Evolutionary conservation across 306 rosid genomes (phyloP).

Genomic region (Quercus alba): DNA sequence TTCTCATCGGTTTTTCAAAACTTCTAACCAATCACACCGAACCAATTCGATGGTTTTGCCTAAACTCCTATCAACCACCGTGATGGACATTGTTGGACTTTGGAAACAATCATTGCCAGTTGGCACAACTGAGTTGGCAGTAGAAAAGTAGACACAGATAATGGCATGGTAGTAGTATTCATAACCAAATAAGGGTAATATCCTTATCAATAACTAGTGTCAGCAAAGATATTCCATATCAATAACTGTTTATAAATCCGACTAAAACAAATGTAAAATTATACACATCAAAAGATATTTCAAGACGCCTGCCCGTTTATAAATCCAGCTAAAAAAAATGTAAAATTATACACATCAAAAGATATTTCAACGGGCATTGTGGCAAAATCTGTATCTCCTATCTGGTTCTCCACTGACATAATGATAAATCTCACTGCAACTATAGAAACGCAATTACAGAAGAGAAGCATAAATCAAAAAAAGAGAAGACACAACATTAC

Average conservation of each 20-base stretch:
- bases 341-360: not conserved
- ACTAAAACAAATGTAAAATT: not conserved
- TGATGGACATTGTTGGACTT: too few relatives aligned
- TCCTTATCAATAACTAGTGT: not conserved
- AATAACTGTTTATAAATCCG: not conserved
- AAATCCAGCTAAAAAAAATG: not conserved
- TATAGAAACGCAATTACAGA: slow-evolving; percentile 26
- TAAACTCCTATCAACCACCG: too few relatives aligned
- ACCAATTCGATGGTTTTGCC: too few relatives aligned
- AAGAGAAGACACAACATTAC: slow-evolving; percentile 76
- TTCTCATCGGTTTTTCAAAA: too few relatives aligned
- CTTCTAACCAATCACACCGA: too few relatives aligned
- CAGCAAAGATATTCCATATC: not conserved
- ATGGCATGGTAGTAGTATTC: not conserved
- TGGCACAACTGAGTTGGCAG: not conserved
- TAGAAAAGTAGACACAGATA: not conserved
- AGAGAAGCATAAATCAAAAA: slow-evolving; percentile 48
- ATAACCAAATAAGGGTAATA: not conserved
- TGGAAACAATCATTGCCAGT: too few relatives aligned
- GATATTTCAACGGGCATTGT: not conserved
- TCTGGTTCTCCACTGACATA: slow-evolving; percentile 8
- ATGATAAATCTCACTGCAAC: slow-evolving; percentile 11
- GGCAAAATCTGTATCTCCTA: slow-evolving; percentile 20
- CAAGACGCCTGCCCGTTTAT: not conserved
- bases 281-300: not conserved